These are phyloP conservation scores for Vitis rotundifolia DNA, from an alignment of 164 flowering plant species.

Conservation along the genomic window DNA sequence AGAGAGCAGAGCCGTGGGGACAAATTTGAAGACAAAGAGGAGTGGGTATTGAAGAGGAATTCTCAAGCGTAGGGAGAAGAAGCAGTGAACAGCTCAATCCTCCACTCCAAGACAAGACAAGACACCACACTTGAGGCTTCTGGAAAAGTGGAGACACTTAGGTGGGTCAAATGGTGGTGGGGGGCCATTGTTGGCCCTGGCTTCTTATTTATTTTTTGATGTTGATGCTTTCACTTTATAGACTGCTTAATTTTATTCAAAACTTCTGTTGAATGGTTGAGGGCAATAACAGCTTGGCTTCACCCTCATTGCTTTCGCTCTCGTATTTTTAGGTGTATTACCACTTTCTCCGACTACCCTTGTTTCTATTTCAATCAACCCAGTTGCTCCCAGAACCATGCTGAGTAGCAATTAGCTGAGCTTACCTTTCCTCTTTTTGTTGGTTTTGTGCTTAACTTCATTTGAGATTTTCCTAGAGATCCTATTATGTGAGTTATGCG, in stretches of 20 bases:
- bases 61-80: too few relatives aligned
- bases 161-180: background rate
- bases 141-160: background rate
- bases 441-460: too few relatives aligned
- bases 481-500: background rate
- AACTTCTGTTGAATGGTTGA: background rate
- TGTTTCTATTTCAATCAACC: background rate
- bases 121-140: background rate
- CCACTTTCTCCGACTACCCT: background rate
- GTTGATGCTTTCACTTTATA: too few relatives aligned
- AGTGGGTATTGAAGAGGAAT: too few relatives aligned
- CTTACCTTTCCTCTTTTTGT: background rate
- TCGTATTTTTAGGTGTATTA: too few relatives aligned
- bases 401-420: background rate
- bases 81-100: background rate
- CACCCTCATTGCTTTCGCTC: background rate
- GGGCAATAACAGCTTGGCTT: background rate
- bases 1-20: too few relatives aligned
- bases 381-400: background rate
- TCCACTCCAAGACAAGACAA: background rate
- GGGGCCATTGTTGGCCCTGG: background rate
- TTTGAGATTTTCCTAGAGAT: too few relatives aligned
- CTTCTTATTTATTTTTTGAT: too few relatives aligned
- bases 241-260: background rate
- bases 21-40: too few relatives aligned